Percentiles rank a stretch among this genome's conserved stretches.
Conservation (phyloP, 768 basidiomycete genomes). For the Antrodiella citrinella region DNA sequence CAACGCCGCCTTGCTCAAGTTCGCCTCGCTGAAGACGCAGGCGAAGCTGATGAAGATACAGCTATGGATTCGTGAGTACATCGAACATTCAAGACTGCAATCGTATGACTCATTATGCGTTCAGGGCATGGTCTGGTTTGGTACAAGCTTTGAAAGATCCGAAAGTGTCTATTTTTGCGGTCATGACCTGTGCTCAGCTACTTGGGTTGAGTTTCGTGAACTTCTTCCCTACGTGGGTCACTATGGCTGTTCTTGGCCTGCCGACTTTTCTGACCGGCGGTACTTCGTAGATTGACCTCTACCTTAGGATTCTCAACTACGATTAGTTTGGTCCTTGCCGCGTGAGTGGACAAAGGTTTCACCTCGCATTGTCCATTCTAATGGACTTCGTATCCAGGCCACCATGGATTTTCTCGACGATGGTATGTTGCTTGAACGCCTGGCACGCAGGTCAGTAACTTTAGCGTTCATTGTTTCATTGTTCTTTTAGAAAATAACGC, state of each 20-base stretch:
- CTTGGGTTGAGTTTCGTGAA: conserved; percentile 52
- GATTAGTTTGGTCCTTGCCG: conserved; percentile 48
- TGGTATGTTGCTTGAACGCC: conserved; percentile 42
- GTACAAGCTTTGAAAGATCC: conserved; percentile 48
- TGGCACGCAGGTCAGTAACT: conserved; percentile 43
- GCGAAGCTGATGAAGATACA: conserved; percentile 59
- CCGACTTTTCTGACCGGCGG: background rate
- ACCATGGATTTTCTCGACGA: conserved; percentile 52
- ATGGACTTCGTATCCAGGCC: conserved; percentile 33
- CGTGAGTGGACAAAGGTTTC: conserved; percentile 30
- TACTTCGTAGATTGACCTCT: conserved; percentile 35
- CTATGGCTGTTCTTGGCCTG: too few species aligned
- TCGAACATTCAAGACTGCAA: too few species aligned
- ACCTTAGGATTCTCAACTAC: conserved; percentile 58
- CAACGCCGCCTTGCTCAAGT: conserved; percentile 55
- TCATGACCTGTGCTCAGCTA: conserved; percentile 42
- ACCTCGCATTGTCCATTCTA: background rate
- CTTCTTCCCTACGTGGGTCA: conserved; percentile 45
- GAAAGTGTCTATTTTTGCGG: conserved; percentile 43
- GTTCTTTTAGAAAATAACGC: background rate
- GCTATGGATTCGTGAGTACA: conserved; percentile 43
- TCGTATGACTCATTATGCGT: background rate
- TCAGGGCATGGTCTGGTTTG: conserved; percentile 44
- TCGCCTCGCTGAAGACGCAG: conserved; percentile 59
- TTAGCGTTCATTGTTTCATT: too few species aligned